Percentiles rank a stretch among this genome's conserved stretches.
phyloP scores from a whole-genome alignment of 768 basidiomycete species.

The Boletus rubescentipes region DNA sequence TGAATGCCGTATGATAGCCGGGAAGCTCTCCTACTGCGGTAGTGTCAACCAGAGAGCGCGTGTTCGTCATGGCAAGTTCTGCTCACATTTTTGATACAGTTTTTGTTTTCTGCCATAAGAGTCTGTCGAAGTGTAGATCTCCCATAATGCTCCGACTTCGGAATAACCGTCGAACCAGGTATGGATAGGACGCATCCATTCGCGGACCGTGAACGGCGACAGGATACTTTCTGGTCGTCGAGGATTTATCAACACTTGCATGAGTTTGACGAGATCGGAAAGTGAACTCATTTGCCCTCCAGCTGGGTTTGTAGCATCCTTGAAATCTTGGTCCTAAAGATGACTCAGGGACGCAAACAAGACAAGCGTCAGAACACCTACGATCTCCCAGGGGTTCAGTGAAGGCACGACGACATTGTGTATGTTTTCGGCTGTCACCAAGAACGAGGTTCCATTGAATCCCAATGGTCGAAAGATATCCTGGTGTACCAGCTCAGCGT shows the following conservation, averaged over 20 bases:
- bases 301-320: slow-evolving; percentile 40
- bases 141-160: slow-evolving; percentile 45
- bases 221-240: slow-evolving; percentile 33
- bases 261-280: slow-evolving; percentile 42
- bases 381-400: slow-evolving; percentile 35
- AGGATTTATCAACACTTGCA: slow-evolving; percentile 48
- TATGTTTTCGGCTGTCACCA: slow-evolving; percentile 36
- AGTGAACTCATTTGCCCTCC: slow-evolving; percentile 55
- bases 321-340: slow-evolving; percentile 39
- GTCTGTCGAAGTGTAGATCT: slow-evolving; percentile 35
- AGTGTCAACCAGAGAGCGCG: background rate
- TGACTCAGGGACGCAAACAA: background rate
- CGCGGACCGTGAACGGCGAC: slow-evolving; percentile 35
- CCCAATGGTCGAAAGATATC: slow-evolving; percentile 52
- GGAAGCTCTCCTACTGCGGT: slow-evolving; percentile 38
- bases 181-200: slow-evolving; percentile 43
- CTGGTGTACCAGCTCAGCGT: slow-evolving; percentile 44
- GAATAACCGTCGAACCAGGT: slow-evolving; percentile 39
- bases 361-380: slow-evolving; percentile 17
- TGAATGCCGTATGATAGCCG: slow-evolving; percentile 42
- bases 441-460: slow-evolving; percentile 43
- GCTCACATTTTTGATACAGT: slow-evolving; percentile 19
- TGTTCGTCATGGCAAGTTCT: background rate
- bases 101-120: slow-evolving; percentile 36
- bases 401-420: slow-evolving; percentile 41